phyloP scores from a whole-genome alignment of 768 basidiomycete species.

The Boletus coccyginus region DNA sequence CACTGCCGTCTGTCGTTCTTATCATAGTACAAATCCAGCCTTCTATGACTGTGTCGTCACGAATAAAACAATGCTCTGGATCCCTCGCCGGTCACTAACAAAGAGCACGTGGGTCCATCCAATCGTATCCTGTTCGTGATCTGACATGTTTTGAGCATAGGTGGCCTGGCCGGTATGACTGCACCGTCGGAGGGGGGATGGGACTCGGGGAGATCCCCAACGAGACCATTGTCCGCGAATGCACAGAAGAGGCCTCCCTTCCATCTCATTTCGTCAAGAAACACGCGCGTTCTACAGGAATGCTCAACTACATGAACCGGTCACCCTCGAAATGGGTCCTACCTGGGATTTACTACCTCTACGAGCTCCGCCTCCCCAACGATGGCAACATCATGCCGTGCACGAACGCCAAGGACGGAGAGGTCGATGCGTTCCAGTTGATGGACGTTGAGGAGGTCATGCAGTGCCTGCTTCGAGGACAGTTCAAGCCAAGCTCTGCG shows the following conservation, averaged over 20 bases:
- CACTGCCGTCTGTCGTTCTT: background rate
- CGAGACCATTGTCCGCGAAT: constrained; percentile 40
- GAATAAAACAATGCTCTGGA: constrained; percentile 34
- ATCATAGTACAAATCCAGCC: constrained; percentile 20
- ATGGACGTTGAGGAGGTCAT: constrained; percentile 35
- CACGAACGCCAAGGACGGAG: constrained; percentile 38
- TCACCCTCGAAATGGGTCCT: constrained; percentile 42
- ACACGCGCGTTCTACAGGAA: constrained; percentile 34
- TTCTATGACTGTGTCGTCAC: constrained; percentile 33
- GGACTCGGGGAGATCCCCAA: constrained; percentile 37
- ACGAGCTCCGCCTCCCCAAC: constrained; percentile 39
- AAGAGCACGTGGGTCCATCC: constrained; percentile 38
- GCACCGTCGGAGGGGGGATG: constrained; percentile 45
- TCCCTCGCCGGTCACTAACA: constrained; percentile 39
- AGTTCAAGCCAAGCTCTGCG: constrained; percentile 44
- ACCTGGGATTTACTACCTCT: constrained; percentile 46
- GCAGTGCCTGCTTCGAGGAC: constrained; percentile 30
- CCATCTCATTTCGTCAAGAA: constrained; percentile 34
- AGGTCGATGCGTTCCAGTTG: constrained; percentile 42
- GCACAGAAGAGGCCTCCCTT: constrained; percentile 43
- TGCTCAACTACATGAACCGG: constrained; percentile 41
- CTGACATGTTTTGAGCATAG: constrained; percentile 6
- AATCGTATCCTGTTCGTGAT: background rate
- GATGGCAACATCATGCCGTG: constrained; percentile 34
- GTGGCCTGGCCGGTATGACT: constrained; percentile 38